phyloP scores from a whole-genome alignment of 768 basidiomycete species.

The Leccinum rimulosum region DNA sequence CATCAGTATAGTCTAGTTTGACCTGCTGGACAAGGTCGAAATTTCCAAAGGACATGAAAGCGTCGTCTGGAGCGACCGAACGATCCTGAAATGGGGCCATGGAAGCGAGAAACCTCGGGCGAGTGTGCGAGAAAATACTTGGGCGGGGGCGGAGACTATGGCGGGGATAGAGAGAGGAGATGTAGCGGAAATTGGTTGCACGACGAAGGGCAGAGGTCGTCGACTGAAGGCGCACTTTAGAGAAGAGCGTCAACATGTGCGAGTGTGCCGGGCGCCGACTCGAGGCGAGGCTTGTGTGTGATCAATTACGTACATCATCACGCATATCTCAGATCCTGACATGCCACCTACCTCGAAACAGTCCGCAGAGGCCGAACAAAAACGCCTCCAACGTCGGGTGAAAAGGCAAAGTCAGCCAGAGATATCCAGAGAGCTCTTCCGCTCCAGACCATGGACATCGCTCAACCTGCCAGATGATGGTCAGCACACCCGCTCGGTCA shows the following conservation, averaged over 20 bases:
- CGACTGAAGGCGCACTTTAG: slow-evolving; percentile 15
- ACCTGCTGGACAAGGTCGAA: slow-evolving; percentile 80
- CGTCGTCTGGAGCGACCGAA: slow-evolving; percentile 12
- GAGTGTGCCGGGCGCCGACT: background rate
- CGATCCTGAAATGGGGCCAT: slow-evolving; percentile 29
- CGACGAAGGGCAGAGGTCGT: slow-evolving; percentile 18
- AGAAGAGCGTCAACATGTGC: slow-evolving; percentile 31
- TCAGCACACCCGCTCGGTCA: slow-evolving; percentile 31
- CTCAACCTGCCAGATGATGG: slow-evolving; percentile 10
- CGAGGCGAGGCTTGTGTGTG: background rate
- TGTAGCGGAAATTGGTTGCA: background rate
- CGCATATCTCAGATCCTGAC: background rate
- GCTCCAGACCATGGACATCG: slow-evolving; percentile 36
- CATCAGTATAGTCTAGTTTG: slow-evolving; percentile 75
- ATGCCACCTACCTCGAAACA: slow-evolving; percentile 50
- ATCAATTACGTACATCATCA: slow-evolving; percentile 18
- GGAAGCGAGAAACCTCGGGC: slow-evolving; percentile 21
- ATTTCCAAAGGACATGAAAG: slow-evolving; percentile 55
- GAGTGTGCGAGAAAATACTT: background rate
- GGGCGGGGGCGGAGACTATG: slow-evolving; percentile 3
- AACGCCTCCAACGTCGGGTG: slow-evolving; percentile 41
- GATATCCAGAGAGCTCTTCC: slow-evolving; percentile 7
- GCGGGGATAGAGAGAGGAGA: background rate
- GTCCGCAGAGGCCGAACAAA: slow-evolving; percentile 50
- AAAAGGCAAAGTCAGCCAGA: slow-evolving; percentile 34